Conservation (phyloP, 148 eudicot genomes). For the Camellia sinensis region DNA sequence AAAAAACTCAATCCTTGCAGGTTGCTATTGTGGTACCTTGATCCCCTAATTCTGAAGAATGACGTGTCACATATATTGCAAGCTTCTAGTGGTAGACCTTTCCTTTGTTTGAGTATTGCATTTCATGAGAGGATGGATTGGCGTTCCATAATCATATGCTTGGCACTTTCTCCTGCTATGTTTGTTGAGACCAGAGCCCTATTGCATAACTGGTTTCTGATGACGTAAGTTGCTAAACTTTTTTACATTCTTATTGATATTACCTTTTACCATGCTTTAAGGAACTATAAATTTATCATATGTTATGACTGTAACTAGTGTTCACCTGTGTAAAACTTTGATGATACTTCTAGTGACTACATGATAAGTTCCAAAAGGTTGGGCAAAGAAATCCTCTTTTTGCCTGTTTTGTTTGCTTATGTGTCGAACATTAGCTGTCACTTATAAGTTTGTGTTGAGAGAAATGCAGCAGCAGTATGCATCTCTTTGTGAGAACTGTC, state of each 20-base stretch:
- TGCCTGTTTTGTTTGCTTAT: not conserved
- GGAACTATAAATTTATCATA: not conserved
- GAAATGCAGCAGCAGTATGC: not conserved
- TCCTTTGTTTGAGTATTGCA: conserved; percentile 32
- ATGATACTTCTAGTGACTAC: not conserved
- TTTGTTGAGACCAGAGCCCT: conserved; percentile 46
- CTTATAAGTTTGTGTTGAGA: not conserved
- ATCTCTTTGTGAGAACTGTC: conserved; percentile 4
- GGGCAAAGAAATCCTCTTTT: not conserved
- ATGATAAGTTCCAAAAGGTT: not conserved
- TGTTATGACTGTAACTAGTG: not conserved
- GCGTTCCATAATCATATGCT: conserved; percentile 40
- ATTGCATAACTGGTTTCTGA: conserved; percentile 51
- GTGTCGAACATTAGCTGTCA: not conserved
- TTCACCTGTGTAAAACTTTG: not conserved
- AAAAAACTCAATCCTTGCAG: conserved; percentile 26
- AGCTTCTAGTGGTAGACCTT: conserved; percentile 40
- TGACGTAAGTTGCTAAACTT: conserved; percentile 38
- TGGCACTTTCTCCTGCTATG: conserved; percentile 47
- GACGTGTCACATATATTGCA: conserved; percentile 45
- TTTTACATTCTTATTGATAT: not conserved
- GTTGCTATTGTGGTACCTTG: conserved; percentile 50
- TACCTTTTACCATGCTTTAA: not conserved
- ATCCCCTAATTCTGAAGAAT: conserved; percentile 40
- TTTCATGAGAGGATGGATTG: conserved; percentile 37